Base-by-base conservation (phyloP, 805 yeast genomes). In the Scheffersomyces amazonensis region DNA sequence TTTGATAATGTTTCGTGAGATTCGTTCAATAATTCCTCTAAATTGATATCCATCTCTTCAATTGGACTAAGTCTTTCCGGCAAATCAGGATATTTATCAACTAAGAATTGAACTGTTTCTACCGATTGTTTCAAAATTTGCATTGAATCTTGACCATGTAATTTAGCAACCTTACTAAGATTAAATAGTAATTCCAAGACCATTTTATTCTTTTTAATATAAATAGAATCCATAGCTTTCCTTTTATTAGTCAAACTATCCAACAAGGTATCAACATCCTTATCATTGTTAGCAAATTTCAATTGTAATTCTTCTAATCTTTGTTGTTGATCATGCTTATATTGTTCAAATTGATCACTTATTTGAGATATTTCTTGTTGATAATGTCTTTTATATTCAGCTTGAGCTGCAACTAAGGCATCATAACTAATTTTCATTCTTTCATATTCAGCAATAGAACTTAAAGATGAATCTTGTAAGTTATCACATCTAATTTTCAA, bases 351-450 rank as follows among this genome's bases (percentile, higher is more conserved):
- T 42, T 61, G 57, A 1, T 52, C 43, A 22, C 67, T 60, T 34
- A 80, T 48, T 4, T 51, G 53, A 7, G 49, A 47, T 10, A 81
- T 44, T 50, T 79, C 78, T 31, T 57, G 50, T 35, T 59, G 66
- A 47, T 75, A 77, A 40, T 72, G 72, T 12, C 52, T 58, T 48
- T 76, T 75, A 53, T 76, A 79, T 40, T 78, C 76, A 34, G 61
- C 60, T 44, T 78, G 82, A 3, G 78, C 62, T 2, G 69, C 64
- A 18, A 76, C 60, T 20, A 83, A 53, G 0, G 81, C 72, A 45
- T 81, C 83, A 53, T 82, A 80, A 5, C 83, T 74, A 20, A 69
- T 69, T 48, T 79, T 75, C 44, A 80, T 62, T 37, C 82, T 53
- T 50, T 77, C 83, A 35, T 60, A 65, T 50, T 83, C 88, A 2